phyloP scores from a whole-genome alignment of 2,329 filamentous ascomycete species.

The Fusarium nanum region DNA sequence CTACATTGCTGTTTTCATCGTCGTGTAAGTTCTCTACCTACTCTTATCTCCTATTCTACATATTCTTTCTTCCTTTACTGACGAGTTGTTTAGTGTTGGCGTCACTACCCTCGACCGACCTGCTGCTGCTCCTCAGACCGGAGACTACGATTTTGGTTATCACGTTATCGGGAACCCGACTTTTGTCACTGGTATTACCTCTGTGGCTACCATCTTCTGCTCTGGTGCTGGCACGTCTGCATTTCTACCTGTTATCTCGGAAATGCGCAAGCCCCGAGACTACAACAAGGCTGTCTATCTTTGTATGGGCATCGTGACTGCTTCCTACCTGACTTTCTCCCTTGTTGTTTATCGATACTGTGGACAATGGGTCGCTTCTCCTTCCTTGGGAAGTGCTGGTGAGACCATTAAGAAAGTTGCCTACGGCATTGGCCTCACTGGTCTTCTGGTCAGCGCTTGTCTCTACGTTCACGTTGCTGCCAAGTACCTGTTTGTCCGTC shows the following conservation, averaged over 20 bases:
- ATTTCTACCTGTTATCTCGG: constrained; percentile 61
- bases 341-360: constrained; percentile 49
- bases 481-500: constrained; percentile 56
- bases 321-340: constrained; percentile 47
- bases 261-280: constrained; percentile 58
- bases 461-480: constrained; percentile 54
- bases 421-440: constrained; percentile 49
- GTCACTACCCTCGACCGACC: constrained; percentile 62
- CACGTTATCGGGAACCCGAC: constrained; percentile 61
- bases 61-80: background rate
- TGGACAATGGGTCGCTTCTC: constrained; percentile 47
- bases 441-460: constrained; percentile 48
- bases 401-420: constrained; percentile 49
- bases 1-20: constrained; percentile 66
- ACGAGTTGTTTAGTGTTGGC: constrained; percentile 45
- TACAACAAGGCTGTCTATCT: constrained; percentile 44
- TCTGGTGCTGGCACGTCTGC: constrained; percentile 57
- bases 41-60: background rate
- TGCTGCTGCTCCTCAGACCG: constrained; percentile 66
- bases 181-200: constrained; percentile 66
- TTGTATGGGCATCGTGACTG: constrained; percentile 41
- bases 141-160: constrained; percentile 66
- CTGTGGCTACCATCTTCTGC: constrained; percentile 57
- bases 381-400: constrained; percentile 47
- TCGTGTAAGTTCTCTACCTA: constrained; percentile 43